Base-by-base conservation (phyloP, 129 eudicot species). In the Chrysanthemum makinoi region DNA sequence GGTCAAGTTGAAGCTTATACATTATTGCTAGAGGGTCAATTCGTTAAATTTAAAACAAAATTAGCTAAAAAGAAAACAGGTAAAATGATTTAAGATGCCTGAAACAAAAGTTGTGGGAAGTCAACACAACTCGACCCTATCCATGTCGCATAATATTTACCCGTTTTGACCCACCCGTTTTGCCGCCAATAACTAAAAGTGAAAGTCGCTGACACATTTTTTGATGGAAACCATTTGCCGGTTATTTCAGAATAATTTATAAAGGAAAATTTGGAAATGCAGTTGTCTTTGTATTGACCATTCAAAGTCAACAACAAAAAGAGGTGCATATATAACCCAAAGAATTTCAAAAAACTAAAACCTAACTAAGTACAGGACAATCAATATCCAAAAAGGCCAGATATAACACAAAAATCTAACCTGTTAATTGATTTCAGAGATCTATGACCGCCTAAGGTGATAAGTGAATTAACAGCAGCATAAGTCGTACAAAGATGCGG, bases 401-500 rank as follows among this genome's bases (percentile, higher is more conserved):
- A 46, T 14, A 70, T 33, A 35, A 61, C 46, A 69, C 17, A 66
- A 70, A 75, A 55, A 39, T 39, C 57, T 72, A 51, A 90, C 99
- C 97, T 90, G 82, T 87, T 81, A 62, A 90, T 86, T 70, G 97
- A 90, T 72, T 84, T 80, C 81, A 94, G 68, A 65, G 99, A 80
- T 77, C 57, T 79, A 5, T 82, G 79, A 33, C 97, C 94, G 6
- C 99, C 99, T 83, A 94, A 59, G 50, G 97, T 94, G 55, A 94
- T 72, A 50, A 94, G 97, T 51, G 99, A 70, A 81, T 86, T 87
- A 53, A 90, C 86, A 18, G 99, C 97, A 69, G 97, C 97, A 81
- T 94, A 94, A 76, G 97, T 94, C 69, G 99, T 90, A 51, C 94
- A 93, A 47, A 94, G 94, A 94, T 94, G 99, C 22, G 99, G 97